Conservation (phyloP, 1,284 basidiomycete genomes). For the Boletus semigastroideus region DNA sequence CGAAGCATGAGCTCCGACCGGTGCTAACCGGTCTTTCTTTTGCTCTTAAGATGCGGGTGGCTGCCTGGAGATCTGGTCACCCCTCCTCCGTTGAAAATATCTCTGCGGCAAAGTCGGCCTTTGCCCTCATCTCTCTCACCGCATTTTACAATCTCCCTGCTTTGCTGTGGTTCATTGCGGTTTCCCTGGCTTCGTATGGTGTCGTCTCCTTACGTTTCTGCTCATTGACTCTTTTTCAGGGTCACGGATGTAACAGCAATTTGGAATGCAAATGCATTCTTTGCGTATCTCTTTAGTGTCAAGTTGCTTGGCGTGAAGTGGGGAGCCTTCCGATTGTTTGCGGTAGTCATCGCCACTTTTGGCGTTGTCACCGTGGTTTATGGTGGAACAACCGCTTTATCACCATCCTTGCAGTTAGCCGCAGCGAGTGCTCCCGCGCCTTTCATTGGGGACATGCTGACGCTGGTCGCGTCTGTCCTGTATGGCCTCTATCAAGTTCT, state of each 20-base stretch:
- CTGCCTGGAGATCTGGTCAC: constrained; percentile 31
- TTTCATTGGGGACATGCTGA: constrained; percentile 75
- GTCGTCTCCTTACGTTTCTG: constrained; percentile 8
- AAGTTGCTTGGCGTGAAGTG: constrained; percentile 58
- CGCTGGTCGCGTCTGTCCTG: constrained; percentile 64
- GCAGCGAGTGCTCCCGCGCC: constrained; percentile 42
- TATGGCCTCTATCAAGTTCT: constrained; percentile 74
- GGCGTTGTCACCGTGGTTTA: constrained; percentile 78
- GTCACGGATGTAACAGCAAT: constrained; percentile 79
- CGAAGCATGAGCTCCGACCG: constrained; percentile 44
- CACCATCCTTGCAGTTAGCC: constrained; percentile 18
- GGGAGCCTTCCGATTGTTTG: constrained; percentile 60
- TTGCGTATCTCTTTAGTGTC: constrained; percentile 73
- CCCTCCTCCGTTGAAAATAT: constrained; percentile 32
- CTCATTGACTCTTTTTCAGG: constrained; percentile 38
- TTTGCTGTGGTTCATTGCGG: constrained; percentile 71
- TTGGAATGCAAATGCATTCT: constrained; percentile 86
- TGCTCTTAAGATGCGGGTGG: constrained; percentile 55
- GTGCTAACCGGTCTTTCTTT: constrained; percentile 50
- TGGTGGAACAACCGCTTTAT: constrained; percentile 51
- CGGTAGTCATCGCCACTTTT: constrained; percentile 72
- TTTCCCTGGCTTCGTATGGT: constrained; percentile 70
- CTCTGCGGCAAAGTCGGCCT: constrained; percentile 44
- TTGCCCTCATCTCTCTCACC: constrained; percentile 51
- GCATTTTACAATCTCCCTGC: constrained; percentile 59